phyloP scores from a whole-genome alignment of 2,329 filamentous ascomycete genomes.

The Magnaporthiopsis incrustans region DNA sequence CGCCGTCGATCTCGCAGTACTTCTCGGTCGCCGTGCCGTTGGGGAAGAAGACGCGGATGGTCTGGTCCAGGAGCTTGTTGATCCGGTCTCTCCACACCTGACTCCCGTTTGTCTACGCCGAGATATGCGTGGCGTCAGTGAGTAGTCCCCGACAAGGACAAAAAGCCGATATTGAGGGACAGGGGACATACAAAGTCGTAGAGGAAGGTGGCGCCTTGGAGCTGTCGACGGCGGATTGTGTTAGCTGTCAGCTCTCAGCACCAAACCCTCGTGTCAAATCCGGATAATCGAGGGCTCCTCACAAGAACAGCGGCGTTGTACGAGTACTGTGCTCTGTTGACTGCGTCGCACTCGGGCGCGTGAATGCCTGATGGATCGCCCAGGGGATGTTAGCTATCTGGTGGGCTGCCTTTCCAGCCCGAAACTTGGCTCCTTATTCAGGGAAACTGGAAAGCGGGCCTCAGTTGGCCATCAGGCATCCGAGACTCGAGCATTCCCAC shows the following conservation, averaged over 20 bases:
- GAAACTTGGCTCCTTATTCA: slow-evolving; percentile 17
- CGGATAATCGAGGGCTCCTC: not conserved
- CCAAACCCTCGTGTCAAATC: not conserved
- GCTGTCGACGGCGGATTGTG: not conserved
- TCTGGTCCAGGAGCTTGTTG: slow-evolving; percentile 44
- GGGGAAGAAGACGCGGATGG: slow-evolving; percentile 45
- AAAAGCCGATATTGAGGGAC: not conserved
- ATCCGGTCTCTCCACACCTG: slow-evolving; percentile 45
- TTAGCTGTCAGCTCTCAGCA: not conserved
- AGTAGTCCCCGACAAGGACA: not conserved
- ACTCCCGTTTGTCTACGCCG: slow-evolving; percentile 39
- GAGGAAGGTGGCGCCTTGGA: slow-evolving; percentile 56
- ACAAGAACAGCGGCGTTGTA: slow-evolving; percentile 58
- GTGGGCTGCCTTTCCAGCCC: not conserved
- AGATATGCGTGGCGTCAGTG: not conserved
- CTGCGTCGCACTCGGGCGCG: slow-evolving; percentile 41
- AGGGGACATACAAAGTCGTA: slow-evolving; percentile 48
- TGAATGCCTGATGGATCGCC: not conserved
- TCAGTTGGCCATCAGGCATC: not conserved
- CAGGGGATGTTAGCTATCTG: not conserved
- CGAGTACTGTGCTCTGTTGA: slow-evolving; percentile 57
- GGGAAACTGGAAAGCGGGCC: slow-evolving; percentile 30
- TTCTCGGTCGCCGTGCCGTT: slow-evolving; percentile 54
- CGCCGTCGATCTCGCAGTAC: slow-evolving; percentile 18
- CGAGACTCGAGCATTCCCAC: slow-evolving; percentile 30